These are phyloP conservation scores for Asterochloris erici DNA, from an alignment of 139 green algal genomes.

Conservation along the genomic window DNA sequence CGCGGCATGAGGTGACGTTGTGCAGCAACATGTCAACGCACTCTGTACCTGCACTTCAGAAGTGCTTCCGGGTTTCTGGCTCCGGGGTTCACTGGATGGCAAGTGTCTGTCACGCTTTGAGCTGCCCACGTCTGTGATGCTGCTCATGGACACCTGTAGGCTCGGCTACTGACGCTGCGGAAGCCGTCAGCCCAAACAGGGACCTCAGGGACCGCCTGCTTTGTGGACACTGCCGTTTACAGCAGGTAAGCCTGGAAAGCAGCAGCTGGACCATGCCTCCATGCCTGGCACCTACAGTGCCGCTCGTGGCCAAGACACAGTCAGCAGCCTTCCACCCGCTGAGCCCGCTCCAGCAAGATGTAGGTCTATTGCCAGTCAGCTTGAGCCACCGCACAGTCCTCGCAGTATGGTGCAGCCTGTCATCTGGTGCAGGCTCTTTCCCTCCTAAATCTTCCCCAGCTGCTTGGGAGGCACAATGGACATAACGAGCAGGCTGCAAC, in stretches of 20 bases:
- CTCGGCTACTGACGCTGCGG: constrained; percentile 18
- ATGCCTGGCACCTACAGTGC: neutral
- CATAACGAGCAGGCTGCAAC: neutral
- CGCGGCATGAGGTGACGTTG: neutral
- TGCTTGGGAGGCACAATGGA: neutral
- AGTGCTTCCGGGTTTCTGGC: neutral
- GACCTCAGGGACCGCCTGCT: constrained; percentile 16
- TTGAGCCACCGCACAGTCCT: neutral
- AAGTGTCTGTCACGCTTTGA: neutral
- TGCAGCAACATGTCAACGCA: neutral
- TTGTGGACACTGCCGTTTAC: constrained; percentile 79
- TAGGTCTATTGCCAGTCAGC: neutral
- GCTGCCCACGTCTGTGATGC: neutral
- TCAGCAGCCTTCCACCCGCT: neutral
- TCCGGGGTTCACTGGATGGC: neutral
- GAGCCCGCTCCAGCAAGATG: neutral
- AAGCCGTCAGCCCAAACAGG: constrained; percentile 4
- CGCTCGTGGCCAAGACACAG: neutral
- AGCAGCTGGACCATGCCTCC: neutral
- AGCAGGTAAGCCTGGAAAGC: constrained; percentile 22
- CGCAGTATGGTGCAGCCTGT: neutral
- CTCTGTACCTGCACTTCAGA: neutral
- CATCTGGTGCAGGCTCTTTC: neutral
- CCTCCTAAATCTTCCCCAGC: too few species aligned
- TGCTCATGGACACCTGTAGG: neutral